Evolutionary conservation across 192 early-diverging fungal species (phyloP).

Genomic region (Polychytrium aggregatum): DNA sequence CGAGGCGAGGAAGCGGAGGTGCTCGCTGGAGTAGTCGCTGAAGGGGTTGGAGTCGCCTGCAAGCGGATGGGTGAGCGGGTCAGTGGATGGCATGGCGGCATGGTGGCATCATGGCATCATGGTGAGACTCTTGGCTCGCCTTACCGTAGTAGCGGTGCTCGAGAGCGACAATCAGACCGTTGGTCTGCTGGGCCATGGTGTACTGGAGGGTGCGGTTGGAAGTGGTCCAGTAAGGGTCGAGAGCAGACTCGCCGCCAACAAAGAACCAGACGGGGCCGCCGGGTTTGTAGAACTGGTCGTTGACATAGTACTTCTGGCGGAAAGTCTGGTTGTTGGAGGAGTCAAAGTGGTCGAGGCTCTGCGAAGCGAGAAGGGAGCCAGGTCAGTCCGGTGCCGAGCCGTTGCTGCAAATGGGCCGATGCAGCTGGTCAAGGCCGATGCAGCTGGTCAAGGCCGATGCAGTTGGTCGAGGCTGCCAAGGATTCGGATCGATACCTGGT

Average conservation of each 20-base stretch:
- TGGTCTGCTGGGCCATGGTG: conserved; percentile 41
- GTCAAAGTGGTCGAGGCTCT: conserved; percentile 34
- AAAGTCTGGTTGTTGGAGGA: conserved; percentile 6
- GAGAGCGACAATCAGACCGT: conserved; percentile 46
- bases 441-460: too few relatives aligned
- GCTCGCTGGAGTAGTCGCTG: conserved; percentile 2
- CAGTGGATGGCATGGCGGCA: background rate
- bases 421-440: too few relatives aligned
- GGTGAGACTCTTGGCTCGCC: conserved; percentile 58
- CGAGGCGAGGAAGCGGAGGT: conserved; percentile 30
- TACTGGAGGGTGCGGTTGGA: conserved; percentile 9
- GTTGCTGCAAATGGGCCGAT: too few relatives aligned
- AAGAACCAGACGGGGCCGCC: conserved; percentile 29
- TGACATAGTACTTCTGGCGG: conserved; percentile 19
- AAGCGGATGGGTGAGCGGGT: background rate
- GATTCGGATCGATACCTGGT: too few relatives aligned
- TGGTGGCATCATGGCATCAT: background rate
- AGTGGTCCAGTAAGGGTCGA: background rate
- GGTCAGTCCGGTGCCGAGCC: too few relatives aligned
- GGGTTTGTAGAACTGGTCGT: conserved; percentile 13
- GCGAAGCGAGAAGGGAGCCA: conserved; percentile 7
- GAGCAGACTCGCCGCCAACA: conserved; percentile 23
- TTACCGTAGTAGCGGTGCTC: too few relatives aligned
- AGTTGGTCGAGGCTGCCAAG: too few relatives aligned
- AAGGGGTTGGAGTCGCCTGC: conserved; percentile 4